Evolutionary conservation across 2,329 filamentous ascomycete species (phyloP).

Genomic region (Tolypocladium inflatum): DNA sequence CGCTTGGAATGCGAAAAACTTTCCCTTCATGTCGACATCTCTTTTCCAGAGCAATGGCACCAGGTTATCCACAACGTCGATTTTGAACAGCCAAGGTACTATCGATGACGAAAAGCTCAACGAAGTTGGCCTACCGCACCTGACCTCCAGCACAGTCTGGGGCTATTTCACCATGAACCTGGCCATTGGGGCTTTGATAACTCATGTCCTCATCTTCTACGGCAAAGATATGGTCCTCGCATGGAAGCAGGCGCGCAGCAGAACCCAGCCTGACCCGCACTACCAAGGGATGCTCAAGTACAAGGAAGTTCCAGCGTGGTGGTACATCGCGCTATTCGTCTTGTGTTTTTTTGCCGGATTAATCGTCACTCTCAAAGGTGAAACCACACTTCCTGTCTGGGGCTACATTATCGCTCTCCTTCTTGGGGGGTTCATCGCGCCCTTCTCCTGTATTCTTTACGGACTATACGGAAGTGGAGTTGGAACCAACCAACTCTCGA

Average conservation of each 20-base stretch:
- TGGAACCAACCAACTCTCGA: slow-evolving; percentile 13
- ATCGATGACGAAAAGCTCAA: slow-evolving; percentile 17
- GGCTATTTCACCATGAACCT: slow-evolving; percentile 20
- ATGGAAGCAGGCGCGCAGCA: slow-evolving; percentile 9
- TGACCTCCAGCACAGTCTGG: slow-evolving; percentile 18
- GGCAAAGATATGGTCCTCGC: slow-evolving; percentile 8
- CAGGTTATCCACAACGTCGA: slow-evolving; percentile 8
- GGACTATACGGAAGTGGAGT: slow-evolving; percentile 11
- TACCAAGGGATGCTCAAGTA: slow-evolving; percentile 31
- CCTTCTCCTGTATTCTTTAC: slow-evolving; percentile 18
- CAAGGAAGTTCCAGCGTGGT: slow-evolving; percentile 24
- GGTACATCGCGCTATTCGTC: slow-evolving; percentile 19
- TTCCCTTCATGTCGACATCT: slow-evolving; percentile 21
- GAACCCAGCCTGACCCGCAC: slow-evolving; percentile 24
- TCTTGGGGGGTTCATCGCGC: slow-evolving; percentile 24
- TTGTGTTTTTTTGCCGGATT: slow-evolving; percentile 20
- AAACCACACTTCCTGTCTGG: slow-evolving; percentile 22
- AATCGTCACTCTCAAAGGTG: slow-evolving; percentile 18
- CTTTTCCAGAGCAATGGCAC: slow-evolving; percentile 18
- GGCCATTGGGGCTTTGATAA: slow-evolving; percentile 12
- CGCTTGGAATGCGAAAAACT: slow-evolving; percentile 22
- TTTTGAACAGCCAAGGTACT: slow-evolving; percentile 12
- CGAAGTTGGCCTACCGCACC: slow-evolving; percentile 13
- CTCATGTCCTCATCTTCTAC: slow-evolving; percentile 10
- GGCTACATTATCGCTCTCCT: slow-evolving; percentile 21